phyloP scores from a whole-genome alignment of 345 rosid genomes.

The Cardamine chenopodiifolia region DNA sequence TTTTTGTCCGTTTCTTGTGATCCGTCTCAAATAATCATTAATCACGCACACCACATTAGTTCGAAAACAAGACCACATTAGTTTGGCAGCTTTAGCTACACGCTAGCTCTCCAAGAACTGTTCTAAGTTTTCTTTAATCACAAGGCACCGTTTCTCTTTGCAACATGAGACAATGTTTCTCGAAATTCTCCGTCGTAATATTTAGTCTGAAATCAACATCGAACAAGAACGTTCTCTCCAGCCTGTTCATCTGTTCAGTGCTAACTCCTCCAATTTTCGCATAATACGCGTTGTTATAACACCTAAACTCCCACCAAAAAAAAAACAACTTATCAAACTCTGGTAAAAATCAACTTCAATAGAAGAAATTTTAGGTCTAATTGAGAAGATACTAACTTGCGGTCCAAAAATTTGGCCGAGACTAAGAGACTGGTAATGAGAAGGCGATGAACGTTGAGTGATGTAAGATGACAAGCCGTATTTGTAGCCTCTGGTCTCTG shows the following conservation, averaged over 20 bases:
- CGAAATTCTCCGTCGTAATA: conserved; percentile 44
- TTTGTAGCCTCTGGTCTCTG: conserved; percentile 29
- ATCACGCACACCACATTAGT: not conserved
- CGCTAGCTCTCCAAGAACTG: conserved; percentile 31
- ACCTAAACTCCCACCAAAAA: conserved; percentile 26
- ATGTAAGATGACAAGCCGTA: conserved; percentile 38
- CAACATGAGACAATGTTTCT: conserved; percentile 43
- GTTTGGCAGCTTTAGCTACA: conserved; percentile 32
- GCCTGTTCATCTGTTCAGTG: conserved; percentile 48
- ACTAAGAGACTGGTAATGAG: conserved; percentile 48
- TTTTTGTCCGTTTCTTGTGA: not conserved
- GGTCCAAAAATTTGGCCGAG: conserved; percentile 51
- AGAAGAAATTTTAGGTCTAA: conserved; percentile 5
- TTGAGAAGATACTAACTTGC: conserved; percentile 40
- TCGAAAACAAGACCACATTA: not conserved
- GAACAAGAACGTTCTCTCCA: conserved; percentile 50
- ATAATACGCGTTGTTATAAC: conserved; percentile 47
- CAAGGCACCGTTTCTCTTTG: conserved; percentile 36
- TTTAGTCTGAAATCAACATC: conserved; percentile 46
- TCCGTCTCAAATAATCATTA: too few relatives aligned
- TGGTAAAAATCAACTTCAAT: not conserved
- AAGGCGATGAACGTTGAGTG: conserved; percentile 52
- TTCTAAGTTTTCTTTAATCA: conserved; percentile 23
- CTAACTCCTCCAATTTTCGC: conserved; percentile 56
- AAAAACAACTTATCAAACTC: not conserved